Evolutionary conservation across 1,284 basidiomycete species (phyloP).

Genomic region (Wallemia mellicola): DNA sequence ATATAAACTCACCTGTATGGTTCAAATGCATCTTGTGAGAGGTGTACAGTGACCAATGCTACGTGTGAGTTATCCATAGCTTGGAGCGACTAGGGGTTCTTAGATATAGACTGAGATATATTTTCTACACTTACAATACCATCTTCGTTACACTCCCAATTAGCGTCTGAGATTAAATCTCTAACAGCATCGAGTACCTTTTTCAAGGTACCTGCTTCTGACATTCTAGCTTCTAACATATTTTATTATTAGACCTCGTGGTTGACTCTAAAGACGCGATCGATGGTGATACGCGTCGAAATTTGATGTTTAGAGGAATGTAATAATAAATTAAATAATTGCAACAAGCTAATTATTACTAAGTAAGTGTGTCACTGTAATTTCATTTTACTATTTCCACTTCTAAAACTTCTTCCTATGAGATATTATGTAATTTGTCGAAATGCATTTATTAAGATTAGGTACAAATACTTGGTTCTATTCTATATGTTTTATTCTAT

Average conservation of each 20-base stretch:
- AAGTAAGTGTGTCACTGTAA: no score
- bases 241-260: background rate
- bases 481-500: no score
- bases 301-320: background rate
- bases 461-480: no score
- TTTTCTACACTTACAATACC: slow-evolving; percentile 35
- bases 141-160: slow-evolving; percentile 92
- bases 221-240: background rate
- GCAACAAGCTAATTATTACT: no score
- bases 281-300: background rate
- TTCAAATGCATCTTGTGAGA: slow-evolving; percentile 48
- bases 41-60: slow-evolving; percentile 62
- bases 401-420: no score
- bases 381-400: no score
- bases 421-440: no score
- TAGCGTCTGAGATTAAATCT: slow-evolving; percentile 89
- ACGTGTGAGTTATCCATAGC: slow-evolving; percentile 99
- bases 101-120: background rate
- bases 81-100: slow-evolving; percentile 40
- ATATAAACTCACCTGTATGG: slow-evolving; percentile 24
- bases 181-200: slow-evolving; percentile 35
- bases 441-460: no score
- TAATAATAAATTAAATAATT: no score
- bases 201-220: background rate
- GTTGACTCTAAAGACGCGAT: no score